Evolutionary conservation across 345 rosid species (phyloP).

Genomic region (Brassica nigra): DNA sequence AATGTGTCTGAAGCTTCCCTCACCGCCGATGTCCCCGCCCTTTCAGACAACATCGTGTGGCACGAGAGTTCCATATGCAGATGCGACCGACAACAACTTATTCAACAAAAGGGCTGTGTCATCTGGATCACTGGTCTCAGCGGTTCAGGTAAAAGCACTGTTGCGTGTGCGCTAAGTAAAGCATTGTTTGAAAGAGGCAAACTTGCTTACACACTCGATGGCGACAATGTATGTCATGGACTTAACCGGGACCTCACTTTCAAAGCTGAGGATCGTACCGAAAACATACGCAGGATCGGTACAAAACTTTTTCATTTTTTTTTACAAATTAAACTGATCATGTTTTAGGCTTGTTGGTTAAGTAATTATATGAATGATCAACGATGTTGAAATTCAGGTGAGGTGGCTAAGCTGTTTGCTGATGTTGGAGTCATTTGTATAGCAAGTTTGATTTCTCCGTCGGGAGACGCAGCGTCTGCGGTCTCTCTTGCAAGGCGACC

Average conservation of each 20-base stretch:
- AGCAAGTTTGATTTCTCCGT: slow-evolving; percentile 82
- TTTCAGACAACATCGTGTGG: slow-evolving; percentile 69
- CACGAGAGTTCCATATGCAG: slow-evolving; percentile 68
- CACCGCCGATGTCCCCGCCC: slow-evolving; percentile 38
- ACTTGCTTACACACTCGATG: slow-evolving; percentile 74
- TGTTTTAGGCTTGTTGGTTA: not conserved
- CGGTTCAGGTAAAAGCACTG: slow-evolving; percentile 92
- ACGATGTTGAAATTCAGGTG: slow-evolving; percentile 52
- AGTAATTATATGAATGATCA: not conserved
- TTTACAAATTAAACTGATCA: not conserved
- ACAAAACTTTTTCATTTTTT: not conserved
- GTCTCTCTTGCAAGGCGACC: slow-evolving; percentile 68
- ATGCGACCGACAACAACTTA: slow-evolving; percentile 62
- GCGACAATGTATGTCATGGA: slow-evolving; percentile 82
- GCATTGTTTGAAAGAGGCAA: slow-evolving; percentile 65
- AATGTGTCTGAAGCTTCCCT: slow-evolving; percentile 49
- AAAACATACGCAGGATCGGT: slow-evolving; percentile 81
- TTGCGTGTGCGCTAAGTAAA: slow-evolving; percentile 70
- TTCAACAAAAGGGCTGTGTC: slow-evolving; percentile 85
- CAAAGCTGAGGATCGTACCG: slow-evolving; percentile 68
- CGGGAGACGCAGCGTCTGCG: no score
- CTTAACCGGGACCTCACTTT: slow-evolving; percentile 71
- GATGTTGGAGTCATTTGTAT: slow-evolving; percentile 83
- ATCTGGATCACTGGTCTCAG: slow-evolving; percentile 86
- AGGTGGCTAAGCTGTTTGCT: slow-evolving; percentile 86